A percentile compares a stretch with the other conserved stretches of the same genome.
These are phyloP conservation scores for Porogramme epimiltina DNA, from an alignment of 1,284 basidiomycete genomes.

Conservation along the genomic window DNA sequence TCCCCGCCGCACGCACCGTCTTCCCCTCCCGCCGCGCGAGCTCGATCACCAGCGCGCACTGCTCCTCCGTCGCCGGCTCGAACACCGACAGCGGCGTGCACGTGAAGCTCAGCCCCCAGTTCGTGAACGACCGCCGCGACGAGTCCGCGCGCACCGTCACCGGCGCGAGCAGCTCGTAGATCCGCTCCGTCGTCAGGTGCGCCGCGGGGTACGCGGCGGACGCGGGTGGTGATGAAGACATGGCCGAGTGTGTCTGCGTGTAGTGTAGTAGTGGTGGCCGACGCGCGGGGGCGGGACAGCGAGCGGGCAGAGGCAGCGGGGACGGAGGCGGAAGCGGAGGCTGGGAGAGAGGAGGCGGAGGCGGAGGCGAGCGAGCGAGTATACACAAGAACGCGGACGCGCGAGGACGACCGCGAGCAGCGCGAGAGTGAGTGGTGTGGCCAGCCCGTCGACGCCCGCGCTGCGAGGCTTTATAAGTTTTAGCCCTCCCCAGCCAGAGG, in stretches of 20 bases:
- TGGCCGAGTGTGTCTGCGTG: constrained; percentile 3
- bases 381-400: not conserved
- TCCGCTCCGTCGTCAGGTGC: constrained; percentile 41
- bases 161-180: constrained; percentile 52
- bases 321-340: no score
- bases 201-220: constrained; percentile 13
- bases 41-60: constrained; percentile 83
- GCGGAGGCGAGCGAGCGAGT: constrained; percentile 1
- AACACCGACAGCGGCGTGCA: constrained; percentile 75
- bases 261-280: no score
- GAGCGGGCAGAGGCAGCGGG: not conserved
- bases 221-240: constrained; percentile 9
- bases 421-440: constrained; percentile 5
- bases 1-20: constrained; percentile 81
- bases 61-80: constrained; percentile 69
- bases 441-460: constrained; percentile 1
- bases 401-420: not conserved
- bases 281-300: constrained; percentile 9
- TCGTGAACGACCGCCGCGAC: constrained; percentile 53
- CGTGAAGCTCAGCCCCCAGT: constrained; percentile 72
- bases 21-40: constrained; percentile 77
- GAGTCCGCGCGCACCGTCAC: constrained; percentile 51
- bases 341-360: constrained; percentile 5
- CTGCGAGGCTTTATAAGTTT: constrained; percentile 34
- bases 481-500: constrained; percentile 16